Conservation (phyloP, 805 yeast genomes). For the Sporopachydermia quercuum region DNA sequence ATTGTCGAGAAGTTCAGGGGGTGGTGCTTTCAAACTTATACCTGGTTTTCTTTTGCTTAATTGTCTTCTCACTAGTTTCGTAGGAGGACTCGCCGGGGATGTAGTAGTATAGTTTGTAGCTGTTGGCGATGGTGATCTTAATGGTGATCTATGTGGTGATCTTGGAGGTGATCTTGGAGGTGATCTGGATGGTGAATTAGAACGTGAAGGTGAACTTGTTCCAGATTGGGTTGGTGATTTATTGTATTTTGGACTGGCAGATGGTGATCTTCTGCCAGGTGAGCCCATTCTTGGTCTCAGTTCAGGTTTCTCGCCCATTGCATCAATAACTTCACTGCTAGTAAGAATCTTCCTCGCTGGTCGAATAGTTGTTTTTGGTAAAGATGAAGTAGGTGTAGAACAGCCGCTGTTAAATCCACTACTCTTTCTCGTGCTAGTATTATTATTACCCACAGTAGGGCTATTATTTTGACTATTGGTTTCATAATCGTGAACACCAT, state of each 20-base stretch:
- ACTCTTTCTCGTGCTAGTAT: neutral
- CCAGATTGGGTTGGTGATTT: neutral
- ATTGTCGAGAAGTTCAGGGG: too few relatives aligned
- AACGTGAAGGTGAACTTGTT: neutral
- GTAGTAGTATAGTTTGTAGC: neutral
- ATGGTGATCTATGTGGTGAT: neutral
- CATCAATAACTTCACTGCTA: slow-evolving; percentile 5
- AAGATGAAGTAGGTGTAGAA: neutral
- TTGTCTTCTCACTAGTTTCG: neutral
- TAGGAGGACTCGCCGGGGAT: neutral
- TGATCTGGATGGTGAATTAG: neutral
- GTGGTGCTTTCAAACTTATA: neutral
- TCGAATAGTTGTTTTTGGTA: neutral
- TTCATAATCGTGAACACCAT: slow-evolving; percentile 11
- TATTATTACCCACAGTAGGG: slow-evolving; percentile 3
- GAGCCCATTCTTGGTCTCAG: slow-evolving; percentile 2
- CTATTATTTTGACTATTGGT: slow-evolving; percentile 7
- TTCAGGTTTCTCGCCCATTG: slow-evolving; percentile 5
- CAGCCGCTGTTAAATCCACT: slow-evolving; percentile 3
- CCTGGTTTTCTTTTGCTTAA: neutral
- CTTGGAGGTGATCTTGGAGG: neutral
- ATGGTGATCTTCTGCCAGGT: neutral
- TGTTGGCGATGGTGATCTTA: neutral
- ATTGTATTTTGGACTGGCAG: neutral
- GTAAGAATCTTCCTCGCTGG: slow-evolving; percentile 2